phyloP scores from a whole-genome alignment of 2,329 filamentous ascomycete species.

The Tetracladium maxilliforme region DNA sequence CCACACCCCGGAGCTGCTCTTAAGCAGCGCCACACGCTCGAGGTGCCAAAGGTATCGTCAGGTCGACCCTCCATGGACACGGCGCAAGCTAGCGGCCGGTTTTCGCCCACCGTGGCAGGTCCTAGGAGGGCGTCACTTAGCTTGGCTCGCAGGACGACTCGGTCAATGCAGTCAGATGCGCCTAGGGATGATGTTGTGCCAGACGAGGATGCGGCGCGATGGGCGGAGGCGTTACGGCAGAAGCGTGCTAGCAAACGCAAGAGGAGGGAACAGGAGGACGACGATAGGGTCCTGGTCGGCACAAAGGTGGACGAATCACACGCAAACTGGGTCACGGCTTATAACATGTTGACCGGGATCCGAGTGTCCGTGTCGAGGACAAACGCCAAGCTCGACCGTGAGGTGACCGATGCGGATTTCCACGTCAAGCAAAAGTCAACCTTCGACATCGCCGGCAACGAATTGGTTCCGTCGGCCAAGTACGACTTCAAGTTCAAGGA shows the following conservation, averaged over 20 bases:
- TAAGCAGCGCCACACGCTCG: slow-evolving; percentile 75
- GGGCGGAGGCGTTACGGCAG: slow-evolving; percentile 85
- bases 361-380: slow-evolving; percentile 92
- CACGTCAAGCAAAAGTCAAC: slow-evolving; percentile 92
- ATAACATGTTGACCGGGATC: slow-evolving; percentile 99
- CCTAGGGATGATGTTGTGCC: slow-evolving; percentile 70
- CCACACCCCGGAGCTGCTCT: slow-evolving; percentile 37
- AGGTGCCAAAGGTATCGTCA: slow-evolving; percentile 61
- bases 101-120: slow-evolving; percentile 55
- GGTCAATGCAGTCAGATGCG: slow-evolving; percentile 73
- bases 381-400: slow-evolving; percentile 89
- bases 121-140: slow-evolving; percentile 70
- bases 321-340: slow-evolving; percentile 93
- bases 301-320: slow-evolving; percentile 97
- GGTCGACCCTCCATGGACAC: slow-evolving; percentile 57
- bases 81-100: slow-evolving; percentile 60
- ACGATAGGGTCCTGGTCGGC: slow-evolving; percentile 86
- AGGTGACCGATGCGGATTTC: slow-evolving; percentile 84
- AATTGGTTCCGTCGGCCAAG: slow-evolving; percentile 92
- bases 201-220: slow-evolving; percentile 82
- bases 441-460: slow-evolving; percentile 96
- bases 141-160: slow-evolving; percentile 64
- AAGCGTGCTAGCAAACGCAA: slow-evolving; percentile 80
- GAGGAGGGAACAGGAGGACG: slow-evolving; percentile 74
- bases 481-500: slow-evolving; percentile 99